phyloP scores from a whole-genome alignment of 148 eudicot genomes.

The Cornus kousa region DNA sequence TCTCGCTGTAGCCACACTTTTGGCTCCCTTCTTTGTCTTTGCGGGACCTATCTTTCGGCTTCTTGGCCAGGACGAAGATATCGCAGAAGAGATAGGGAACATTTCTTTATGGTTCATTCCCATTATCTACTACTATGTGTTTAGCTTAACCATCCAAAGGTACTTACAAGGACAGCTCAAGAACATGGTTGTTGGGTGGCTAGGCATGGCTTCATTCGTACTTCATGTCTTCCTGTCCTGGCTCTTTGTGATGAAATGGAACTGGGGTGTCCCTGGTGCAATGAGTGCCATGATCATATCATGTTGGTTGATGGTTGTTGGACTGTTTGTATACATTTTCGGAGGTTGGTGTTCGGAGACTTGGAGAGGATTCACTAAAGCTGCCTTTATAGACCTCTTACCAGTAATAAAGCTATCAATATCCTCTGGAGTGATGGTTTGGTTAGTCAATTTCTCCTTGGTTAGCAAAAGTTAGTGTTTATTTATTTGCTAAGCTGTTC shows the following conservation, averaged over 20 bases:
- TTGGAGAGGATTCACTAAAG: conserved; percentile 57
- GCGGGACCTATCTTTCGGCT: conserved; percentile 43
- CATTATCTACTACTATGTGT: conserved; percentile 36
- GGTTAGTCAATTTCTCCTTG: conserved; percentile 24
- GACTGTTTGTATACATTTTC: conserved; percentile 48
- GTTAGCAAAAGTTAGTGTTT: not conserved
- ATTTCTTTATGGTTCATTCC: conserved; percentile 67
- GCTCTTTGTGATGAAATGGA: conserved; percentile 39
- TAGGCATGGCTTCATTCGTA: conserved; percentile 25
- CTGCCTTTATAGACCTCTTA: conserved; percentile 46
- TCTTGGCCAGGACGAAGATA: conserved; percentile 43
- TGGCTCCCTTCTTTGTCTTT: conserved; percentile 54
- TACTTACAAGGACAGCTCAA: conserved; percentile 66
- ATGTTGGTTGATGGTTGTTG: conserved; percentile 38
- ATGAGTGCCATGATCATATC: conserved; percentile 49
- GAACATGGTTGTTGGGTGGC: conserved; percentile 53
- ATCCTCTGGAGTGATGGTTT: conserved; percentile 62
- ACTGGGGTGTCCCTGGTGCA: conserved; percentile 47
- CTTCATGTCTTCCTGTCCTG: conserved; percentile 54
- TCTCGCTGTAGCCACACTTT: conserved; percentile 31
- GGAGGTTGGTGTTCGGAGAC: conserved; percentile 63
- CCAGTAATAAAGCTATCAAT: conserved; percentile 59
- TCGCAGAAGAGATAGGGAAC: conserved; percentile 35
- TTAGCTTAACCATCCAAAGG: conserved; percentile 55
- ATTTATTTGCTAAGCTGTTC: not conserved